phyloP scores from a whole-genome alignment of 2,329 filamentous ascomycete genomes.

The Talaromyces atroroseus region DNA sequence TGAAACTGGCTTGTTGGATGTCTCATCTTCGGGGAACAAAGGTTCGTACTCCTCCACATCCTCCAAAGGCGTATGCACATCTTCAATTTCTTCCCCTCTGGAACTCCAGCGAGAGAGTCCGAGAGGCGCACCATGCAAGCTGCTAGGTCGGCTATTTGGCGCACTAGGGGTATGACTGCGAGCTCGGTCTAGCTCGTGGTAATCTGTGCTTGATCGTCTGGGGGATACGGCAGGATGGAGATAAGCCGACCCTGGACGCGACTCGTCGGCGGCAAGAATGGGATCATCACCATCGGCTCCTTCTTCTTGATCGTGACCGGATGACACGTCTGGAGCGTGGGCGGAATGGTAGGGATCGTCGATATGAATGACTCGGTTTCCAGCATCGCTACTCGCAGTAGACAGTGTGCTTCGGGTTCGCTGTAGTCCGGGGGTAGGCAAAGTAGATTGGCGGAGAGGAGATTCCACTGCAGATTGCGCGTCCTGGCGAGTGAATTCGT shows the following conservation, averaged over 20 bases:
- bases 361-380: constrained; percentile 62
- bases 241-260: constrained; percentile 62
- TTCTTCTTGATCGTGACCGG: constrained; percentile 37
- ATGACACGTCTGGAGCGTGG: constrained; percentile 39
- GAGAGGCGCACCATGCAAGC: constrained; percentile 54
- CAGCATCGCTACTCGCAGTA: constrained; percentile 16
- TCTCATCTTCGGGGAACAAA: constrained; percentile 75
- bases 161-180: constrained; percentile 50
- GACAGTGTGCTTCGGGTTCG: constrained; percentile 16
- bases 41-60: constrained; percentile 94
- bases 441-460: constrained; percentile 47
- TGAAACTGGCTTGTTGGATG: constrained; percentile 50
- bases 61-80: constrained; percentile 64
- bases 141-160: constrained; percentile 58
- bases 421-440: constrained; percentile 45
- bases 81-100: constrained; percentile 47
- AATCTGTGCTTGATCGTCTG: constrained; percentile 53
- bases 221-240: constrained; percentile 80
- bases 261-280: constrained; percentile 84
- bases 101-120: constrained; percentile 51
- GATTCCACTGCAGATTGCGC: constrained; percentile 47
- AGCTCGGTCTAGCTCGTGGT: constrained; percentile 31
- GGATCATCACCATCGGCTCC: constrained; percentile 61
- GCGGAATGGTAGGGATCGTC: constrained; percentile 55
- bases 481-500: constrained; percentile 70